Evolutionary conservation across 1,284 basidiomycete genomes (phyloP).

Genomic region (Pterula multifida): DNA sequence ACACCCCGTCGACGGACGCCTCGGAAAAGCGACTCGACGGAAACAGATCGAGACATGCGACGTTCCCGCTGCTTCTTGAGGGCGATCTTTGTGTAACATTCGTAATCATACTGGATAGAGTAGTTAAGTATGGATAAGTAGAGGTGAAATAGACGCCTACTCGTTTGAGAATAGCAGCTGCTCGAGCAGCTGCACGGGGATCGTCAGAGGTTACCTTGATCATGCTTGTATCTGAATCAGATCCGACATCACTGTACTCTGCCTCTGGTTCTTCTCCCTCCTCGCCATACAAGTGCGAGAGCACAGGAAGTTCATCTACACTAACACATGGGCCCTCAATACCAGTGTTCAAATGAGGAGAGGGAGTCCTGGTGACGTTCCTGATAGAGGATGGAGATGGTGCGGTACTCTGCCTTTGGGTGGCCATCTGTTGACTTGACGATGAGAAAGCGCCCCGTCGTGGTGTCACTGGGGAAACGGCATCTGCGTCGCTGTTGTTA

Average conservation of each 20-base stretch:
- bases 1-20: slow-evolving; percentile 23
- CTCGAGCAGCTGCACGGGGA: slow-evolving; percentile 73
- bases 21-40: slow-evolving; percentile 22
- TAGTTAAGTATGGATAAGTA: slow-evolving; percentile 5
- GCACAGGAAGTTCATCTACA: no score
- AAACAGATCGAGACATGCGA: slow-evolving; percentile 17
- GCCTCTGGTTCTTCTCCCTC: not conserved
- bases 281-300: no score
- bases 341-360: no score
- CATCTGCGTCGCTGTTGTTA: not conserved
- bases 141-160: slow-evolving; percentile 22
- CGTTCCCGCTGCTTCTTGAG: slow-evolving; percentile 22
- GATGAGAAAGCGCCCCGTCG: not conserved
- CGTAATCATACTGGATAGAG: slow-evolving; percentile 61
- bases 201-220: slow-evolving; percentile 75
- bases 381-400: not conserved
- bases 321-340: no score
- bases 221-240: slow-evolving; percentile 17
- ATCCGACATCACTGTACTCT: slow-evolving; percentile 9
- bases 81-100: slow-evolving; percentile 55
- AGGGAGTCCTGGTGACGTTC: not conserved
- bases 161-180: slow-evolving; percentile 82
- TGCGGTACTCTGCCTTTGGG: not conserved
- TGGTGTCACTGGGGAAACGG: not conserved
- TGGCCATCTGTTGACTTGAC: not conserved